Evolutionary conservation across 1,284 basidiomycete genomes (phyloP).

Genomic region (Fomitiporia mediterranea): DNA sequence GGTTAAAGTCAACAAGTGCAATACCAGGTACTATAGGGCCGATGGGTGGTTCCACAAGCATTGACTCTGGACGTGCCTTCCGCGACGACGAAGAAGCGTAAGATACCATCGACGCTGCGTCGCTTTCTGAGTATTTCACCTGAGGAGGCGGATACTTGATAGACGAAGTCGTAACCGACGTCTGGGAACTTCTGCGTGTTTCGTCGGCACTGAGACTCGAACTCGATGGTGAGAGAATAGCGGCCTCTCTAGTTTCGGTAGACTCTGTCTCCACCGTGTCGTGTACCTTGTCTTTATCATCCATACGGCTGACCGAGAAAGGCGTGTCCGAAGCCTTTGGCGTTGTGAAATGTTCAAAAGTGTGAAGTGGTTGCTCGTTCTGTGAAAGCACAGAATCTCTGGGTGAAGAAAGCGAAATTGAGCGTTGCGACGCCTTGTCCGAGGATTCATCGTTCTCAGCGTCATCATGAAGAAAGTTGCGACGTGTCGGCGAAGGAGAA

Average conservation of each 20-base stretch:
- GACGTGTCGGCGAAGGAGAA: slow-evolving; percentile 21
- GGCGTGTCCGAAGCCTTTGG: background rate
- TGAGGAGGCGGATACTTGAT: slow-evolving; percentile 54
- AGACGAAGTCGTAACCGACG: slow-evolving; percentile 24
- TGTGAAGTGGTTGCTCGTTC: slow-evolving; percentile 27
- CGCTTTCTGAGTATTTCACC: slow-evolving; percentile 41
- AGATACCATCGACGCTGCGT: slow-evolving; percentile 56
- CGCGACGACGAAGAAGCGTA: slow-evolving; percentile 61
- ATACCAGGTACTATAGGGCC: slow-evolving; percentile 75
- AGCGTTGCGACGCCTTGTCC: slow-evolving; percentile 79
- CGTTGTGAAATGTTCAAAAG: background rate
- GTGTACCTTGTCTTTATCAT: background rate
- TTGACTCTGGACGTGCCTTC: slow-evolving; percentile 73
- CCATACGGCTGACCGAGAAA: slow-evolving; percentile 22
- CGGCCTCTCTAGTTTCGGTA: background rate
- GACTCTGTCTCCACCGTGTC: slow-evolving; percentile 1
- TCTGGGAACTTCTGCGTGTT: slow-evolving; percentile 16
- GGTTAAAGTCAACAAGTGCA: slow-evolving; percentile 88
- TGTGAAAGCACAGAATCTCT: slow-evolving; percentile 39
- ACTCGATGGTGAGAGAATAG: slow-evolving; percentile 16
- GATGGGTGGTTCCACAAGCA: slow-evolving; percentile 52
- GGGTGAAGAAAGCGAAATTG: slow-evolving; percentile 68
- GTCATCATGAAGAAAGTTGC: slow-evolving; percentile 32
- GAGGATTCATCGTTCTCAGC: slow-evolving; percentile 44
- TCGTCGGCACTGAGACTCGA: slow-evolving; percentile 7